These are phyloP conservation scores for Ganoderma lingzhi DNA, from an alignment of 1,284 basidiomycete species.

Conservation along the genomic window DNA sequence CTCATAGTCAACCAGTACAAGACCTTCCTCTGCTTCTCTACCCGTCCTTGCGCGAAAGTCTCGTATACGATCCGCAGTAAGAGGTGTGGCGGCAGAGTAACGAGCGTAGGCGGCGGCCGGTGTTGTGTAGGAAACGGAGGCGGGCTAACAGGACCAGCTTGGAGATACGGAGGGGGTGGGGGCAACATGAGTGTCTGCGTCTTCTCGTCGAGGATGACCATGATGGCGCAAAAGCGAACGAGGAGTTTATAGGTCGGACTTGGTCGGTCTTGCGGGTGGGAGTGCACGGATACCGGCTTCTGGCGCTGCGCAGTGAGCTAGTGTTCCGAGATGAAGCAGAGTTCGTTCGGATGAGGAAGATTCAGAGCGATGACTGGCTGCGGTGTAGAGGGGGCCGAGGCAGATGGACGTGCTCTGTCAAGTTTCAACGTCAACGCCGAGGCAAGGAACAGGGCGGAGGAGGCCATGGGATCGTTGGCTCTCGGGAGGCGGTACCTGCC, in stretches of 20 bases:
- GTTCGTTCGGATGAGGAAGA: constrained; percentile 14
- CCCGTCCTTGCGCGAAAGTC: constrained; percentile 57
- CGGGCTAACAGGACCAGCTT: constrained; percentile 35
- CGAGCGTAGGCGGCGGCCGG: constrained; percentile 40
- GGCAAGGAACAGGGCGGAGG: constrained; percentile 3
- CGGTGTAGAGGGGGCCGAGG: constrained; percentile 8
- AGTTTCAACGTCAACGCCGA: constrained; percentile 13
- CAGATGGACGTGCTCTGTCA: constrained; percentile 9
- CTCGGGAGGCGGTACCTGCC: constrained; percentile 3
- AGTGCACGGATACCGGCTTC: constrained; percentile 22
- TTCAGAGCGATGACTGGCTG: constrained; percentile 19
- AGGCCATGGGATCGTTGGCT: constrained; percentile 9
- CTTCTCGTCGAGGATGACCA: constrained; percentile 65
- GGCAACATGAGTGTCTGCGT: constrained; percentile 46
- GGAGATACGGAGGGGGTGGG: constrained; percentile 53
- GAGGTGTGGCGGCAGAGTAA: constrained; percentile 60
- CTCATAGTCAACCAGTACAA: constrained; percentile 73
- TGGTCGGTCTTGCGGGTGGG: constrained; percentile 13
- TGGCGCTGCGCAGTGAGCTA: constrained; percentile 31
- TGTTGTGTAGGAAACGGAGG: constrained; percentile 45
- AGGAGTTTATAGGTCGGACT: constrained; percentile 24
- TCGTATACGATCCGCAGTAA: constrained; percentile 70
- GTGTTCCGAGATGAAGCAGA: constrained; percentile 16
- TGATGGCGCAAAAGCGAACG: constrained; percentile 25
- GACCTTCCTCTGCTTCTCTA: constrained; percentile 65